These are phyloP conservation scores for Aspergillus fijiensis DNA, from an alignment of 2,329 filamentous ascomycete genomes.

Conservation along the genomic window DNA sequence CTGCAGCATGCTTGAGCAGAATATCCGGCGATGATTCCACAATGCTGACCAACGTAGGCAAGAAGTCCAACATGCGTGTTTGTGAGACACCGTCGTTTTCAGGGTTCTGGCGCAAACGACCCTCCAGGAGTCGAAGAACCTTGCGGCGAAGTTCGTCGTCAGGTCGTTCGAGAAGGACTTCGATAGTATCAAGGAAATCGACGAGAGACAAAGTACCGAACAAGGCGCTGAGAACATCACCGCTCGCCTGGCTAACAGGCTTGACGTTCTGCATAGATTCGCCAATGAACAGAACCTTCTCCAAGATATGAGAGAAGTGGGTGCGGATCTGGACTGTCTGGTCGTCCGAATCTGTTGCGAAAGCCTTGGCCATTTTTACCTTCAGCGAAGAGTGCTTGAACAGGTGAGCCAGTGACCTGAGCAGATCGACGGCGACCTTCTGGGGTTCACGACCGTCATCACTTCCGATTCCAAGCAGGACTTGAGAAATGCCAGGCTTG, in stretches of 20 bases:
- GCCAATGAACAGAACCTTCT: slow-evolving; percentile 65
- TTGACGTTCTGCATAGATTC: slow-evolving; percentile 49
- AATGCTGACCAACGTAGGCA: slow-evolving; percentile 74
- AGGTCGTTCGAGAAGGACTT: slow-evolving; percentile 73
- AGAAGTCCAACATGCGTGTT: slow-evolving; percentile 70
- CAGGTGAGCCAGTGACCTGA: slow-evolving; percentile 42
- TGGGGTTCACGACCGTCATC: slow-evolving; percentile 49
- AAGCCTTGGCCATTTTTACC: slow-evolving; percentile 39
- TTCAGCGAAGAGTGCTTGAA: slow-evolving; percentile 45
- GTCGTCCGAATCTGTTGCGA: slow-evolving; percentile 47
- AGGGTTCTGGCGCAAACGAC: slow-evolving; percentile 71
- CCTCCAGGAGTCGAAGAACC: slow-evolving; percentile 76
- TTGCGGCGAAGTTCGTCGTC: slow-evolving; percentile 75
- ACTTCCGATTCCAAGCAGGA: slow-evolving; percentile 63
- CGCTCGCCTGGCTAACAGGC: slow-evolving; percentile 47
- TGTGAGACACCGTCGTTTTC: slow-evolving; percentile 68
- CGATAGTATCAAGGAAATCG: slow-evolving; percentile 86
- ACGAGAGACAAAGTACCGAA: slow-evolving; percentile 80
- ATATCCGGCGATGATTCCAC: slow-evolving; percentile 71
- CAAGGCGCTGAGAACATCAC: slow-evolving; percentile 73
- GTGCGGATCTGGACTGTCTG: slow-evolving; percentile 65
- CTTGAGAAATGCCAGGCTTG: slow-evolving; percentile 70
- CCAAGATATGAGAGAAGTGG: slow-evolving; percentile 67
- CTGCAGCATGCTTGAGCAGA: slow-evolving; percentile 77
- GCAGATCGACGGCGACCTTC: slow-evolving; percentile 43